Evolutionary conservation across 1,284 basidiomycete species (phyloP).

Genomic region (Ceratobasidium sp.): DNA sequence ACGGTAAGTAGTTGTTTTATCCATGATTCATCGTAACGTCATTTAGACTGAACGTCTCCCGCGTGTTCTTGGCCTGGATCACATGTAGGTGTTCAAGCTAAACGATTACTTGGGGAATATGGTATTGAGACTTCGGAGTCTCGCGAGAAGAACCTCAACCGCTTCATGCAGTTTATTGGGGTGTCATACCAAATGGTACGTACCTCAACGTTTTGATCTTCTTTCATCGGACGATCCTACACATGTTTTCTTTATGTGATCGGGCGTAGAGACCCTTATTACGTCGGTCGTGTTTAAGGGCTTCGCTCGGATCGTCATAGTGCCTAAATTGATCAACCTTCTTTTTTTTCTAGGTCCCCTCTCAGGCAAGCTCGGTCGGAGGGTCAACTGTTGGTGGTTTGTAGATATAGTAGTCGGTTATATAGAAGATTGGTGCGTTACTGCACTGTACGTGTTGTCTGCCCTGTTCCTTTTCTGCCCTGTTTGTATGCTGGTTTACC

Average conservation of each 20-base stretch:
- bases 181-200: constrained; percentile 46
- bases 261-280: neutral
- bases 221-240: neutral
- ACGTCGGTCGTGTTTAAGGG: neutral
- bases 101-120: constrained; percentile 37
- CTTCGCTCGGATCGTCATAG: neutral
- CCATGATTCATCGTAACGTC: neutral
- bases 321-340: neutral
- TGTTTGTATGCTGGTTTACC: constrained; percentile 5
- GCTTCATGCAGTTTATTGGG: constrained; percentile 46
- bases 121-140: constrained; percentile 40
- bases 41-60: neutral
- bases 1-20: constrained; percentile 15
- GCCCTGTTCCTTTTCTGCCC: neutral
- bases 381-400: constrained; percentile 22
- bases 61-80: neutral
- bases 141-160: constrained; percentile 44
- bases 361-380: constrained; percentile 29
- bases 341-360: constrained; percentile 4
- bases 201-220: neutral
- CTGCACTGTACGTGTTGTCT: neutral
- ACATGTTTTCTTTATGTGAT: neutral
- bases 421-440: neutral
- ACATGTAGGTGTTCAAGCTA: constrained; percentile 38
- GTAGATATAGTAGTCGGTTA: neutral